These are phyloP conservation scores for Colletotrichum viniferum DNA, from an alignment of 2,329 filamentous ascomycete species.

Conservation along the genomic window DNA sequence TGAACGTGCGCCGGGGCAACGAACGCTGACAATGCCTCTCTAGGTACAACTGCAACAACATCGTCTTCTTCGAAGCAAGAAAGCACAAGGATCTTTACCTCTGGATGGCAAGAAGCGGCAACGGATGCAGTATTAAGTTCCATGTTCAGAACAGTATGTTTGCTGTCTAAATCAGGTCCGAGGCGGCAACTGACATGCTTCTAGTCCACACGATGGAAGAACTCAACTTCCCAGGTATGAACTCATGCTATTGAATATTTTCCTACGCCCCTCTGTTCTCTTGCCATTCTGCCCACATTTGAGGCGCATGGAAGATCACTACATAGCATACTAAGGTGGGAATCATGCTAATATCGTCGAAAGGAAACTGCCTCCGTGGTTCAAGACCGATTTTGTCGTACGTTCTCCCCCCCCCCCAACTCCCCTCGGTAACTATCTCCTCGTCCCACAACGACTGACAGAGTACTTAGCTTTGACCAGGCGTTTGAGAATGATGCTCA, in stretches of 20 bases:
- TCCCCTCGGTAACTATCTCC: neutral
- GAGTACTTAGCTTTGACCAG: constrained; percentile 70
- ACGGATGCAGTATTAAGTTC: constrained; percentile 64
- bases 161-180: neutral
- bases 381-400: constrained; percentile 73
- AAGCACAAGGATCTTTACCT: constrained; percentile 91
- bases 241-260: constrained; percentile 65
- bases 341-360: constrained; percentile 61
- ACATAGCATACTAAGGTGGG: neutral
- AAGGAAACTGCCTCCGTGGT: constrained; percentile 64
- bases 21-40: neutral
- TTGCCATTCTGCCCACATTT: neutral
- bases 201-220: constrained; percentile 95
- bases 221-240: constrained; percentile 86
- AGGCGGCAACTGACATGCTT: constrained; percentile 25
- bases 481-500: constrained; percentile 84
- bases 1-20: neutral
- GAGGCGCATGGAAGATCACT: neutral
- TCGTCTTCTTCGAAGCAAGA: constrained; percentile 83
- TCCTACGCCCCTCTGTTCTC: constrained; percentile 40
- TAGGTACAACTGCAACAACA: neutral
- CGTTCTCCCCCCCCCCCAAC: constrained; percentile 37
- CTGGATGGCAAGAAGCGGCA: constrained; percentile 74
- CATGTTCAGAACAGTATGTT: constrained; percentile 75
- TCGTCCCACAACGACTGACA: neutral